phyloP scores from a whole-genome alignment of 148 eudicot species.

The Rhododendron mucronatum region DNA sequence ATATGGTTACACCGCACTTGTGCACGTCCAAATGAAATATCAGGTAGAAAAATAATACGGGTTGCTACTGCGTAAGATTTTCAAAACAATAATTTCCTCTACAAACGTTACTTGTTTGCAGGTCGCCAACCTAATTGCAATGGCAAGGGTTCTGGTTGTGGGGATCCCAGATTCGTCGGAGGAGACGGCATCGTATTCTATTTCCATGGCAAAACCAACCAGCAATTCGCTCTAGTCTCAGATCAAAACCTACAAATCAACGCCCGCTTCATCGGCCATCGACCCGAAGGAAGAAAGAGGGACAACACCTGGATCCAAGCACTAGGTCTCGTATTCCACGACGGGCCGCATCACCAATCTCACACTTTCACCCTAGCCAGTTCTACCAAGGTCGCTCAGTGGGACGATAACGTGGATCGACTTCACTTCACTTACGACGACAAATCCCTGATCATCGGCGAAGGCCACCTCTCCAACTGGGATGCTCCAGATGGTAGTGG shows the following conservation, averaged over 20 bases:
- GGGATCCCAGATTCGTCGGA: slow-evolving; percentile 28
- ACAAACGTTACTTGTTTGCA: not conserved
- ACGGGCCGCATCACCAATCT: not conserved
- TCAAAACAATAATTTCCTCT: not conserved
- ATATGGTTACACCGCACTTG: no score
- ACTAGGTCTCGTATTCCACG: slow-evolving; percentile 18
- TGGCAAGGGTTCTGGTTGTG: slow-evolving; percentile 19
- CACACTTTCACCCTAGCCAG: slow-evolving; percentile 16
- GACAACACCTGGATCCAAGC: slow-evolving; percentile 34
- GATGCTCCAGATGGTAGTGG: slow-evolving; percentile 1
- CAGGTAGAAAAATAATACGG: not conserved
- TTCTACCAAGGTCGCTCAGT: slow-evolving; percentile 9
- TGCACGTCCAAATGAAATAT: no score
- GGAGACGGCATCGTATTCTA: slow-evolving; percentile 29
- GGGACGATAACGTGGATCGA: slow-evolving; percentile 19
- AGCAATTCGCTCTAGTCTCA: slow-evolving; percentile 20
- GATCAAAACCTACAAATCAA: slow-evolving; percentile 27
- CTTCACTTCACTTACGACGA: slow-evolving; percentile 17
- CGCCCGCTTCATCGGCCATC: slow-evolving; percentile 26
- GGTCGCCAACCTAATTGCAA: slow-evolving; percentile 14
- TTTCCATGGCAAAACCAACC: slow-evolving; percentile 24
- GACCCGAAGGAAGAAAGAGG: slow-evolving; percentile 18
- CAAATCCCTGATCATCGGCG: not conserved
- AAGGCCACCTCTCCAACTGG: slow-evolving; percentile 15
- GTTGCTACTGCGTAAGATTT: not conserved